A percentile compares a stretch with the other conserved stretches of the same genome.
Conservation (phyloP, 768 basidiomycete genomes). For the Pulveroboletus sp. region DNA sequence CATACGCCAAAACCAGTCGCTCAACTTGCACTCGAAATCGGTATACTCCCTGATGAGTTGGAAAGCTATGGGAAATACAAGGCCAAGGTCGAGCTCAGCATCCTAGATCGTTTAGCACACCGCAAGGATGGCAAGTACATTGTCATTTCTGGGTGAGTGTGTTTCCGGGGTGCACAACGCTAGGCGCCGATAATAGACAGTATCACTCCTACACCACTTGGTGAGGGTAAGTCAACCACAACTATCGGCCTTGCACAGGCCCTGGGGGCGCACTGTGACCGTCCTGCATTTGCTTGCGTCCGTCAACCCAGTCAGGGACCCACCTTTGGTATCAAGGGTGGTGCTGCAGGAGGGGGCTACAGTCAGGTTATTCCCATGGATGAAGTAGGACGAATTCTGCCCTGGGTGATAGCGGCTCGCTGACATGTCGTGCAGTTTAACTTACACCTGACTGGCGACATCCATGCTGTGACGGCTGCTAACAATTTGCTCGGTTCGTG, state of each 20-base stretch:
- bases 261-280: constrained; percentile 88
- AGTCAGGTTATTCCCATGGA: constrained; percentile 99
- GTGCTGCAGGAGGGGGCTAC: constrained; percentile 97
- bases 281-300: constrained; percentile 92
- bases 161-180: not conserved
- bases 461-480: constrained; percentile 95
- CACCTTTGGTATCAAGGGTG: constrained; percentile 98
- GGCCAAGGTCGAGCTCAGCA: constrained; percentile 90
- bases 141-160: constrained; percentile 78
- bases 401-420: not conserved
- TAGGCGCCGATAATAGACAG: constrained; percentile 31
- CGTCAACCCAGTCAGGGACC: constrained; percentile 98
- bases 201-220: constrained; percentile 94
- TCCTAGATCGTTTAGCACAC: constrained; percentile 78
- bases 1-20: constrained; percentile 89
- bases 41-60: constrained; percentile 77
- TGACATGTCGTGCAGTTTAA: constrained; percentile 62
- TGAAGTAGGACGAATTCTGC: constrained; percentile 47
- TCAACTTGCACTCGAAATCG: constrained; percentile 83
- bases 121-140: constrained; percentile 95
- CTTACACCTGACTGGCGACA: constrained; percentile 93
- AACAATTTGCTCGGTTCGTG: constrained; percentile 86
- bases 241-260: constrained; percentile 97
- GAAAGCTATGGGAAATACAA: constrained; percentile 96
- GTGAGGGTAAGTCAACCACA: constrained; percentile 98